Evolutionary conservation across 129 eudicot genomes (phyloP).

Genomic region (Pseudognaphalium luteoalbum): DNA sequence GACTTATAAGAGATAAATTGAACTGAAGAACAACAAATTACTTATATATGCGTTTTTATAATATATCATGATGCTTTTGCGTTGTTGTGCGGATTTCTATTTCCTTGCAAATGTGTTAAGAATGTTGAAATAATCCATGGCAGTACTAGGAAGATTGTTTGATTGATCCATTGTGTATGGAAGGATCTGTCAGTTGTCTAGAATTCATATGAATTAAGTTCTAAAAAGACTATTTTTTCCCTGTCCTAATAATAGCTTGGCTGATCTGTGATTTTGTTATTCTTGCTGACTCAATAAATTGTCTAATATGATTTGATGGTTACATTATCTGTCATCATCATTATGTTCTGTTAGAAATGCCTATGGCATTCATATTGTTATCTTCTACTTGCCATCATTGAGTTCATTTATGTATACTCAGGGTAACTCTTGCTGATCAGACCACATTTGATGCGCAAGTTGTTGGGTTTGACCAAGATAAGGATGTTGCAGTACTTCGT

Average conservation of each 20-base stretch:
- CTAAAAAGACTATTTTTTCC: not conserved
- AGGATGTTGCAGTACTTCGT: conserved; percentile 84
- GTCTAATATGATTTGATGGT: not conserved
- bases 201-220: not conserved
- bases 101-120: conserved; percentile 2
- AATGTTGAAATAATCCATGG: not conserved
- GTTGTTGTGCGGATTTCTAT: not conserved
- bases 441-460: conserved; percentile 81
- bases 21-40: not conserved
- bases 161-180: not conserved
- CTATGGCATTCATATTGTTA: not conserved
- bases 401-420: conserved; percentile 37
- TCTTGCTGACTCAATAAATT: not conserved
- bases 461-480: conserved; percentile 97
- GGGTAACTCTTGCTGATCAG: conserved; percentile 97
- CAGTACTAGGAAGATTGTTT: conserved; percentile 12
- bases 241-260: not conserved
- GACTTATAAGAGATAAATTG: not conserved
- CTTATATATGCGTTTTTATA: conserved; percentile 3
- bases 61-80: conserved; percentile 6
- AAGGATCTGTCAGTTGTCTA: not conserved
- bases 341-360: conserved; percentile 10
- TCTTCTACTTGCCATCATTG: conserved; percentile 12
- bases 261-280: not conserved
- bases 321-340: conserved; percentile 1